Base-by-base conservation (phyloP, 1,284 basidiomycete genomes). In the Leucocoprinus gongylophorus region DNA sequence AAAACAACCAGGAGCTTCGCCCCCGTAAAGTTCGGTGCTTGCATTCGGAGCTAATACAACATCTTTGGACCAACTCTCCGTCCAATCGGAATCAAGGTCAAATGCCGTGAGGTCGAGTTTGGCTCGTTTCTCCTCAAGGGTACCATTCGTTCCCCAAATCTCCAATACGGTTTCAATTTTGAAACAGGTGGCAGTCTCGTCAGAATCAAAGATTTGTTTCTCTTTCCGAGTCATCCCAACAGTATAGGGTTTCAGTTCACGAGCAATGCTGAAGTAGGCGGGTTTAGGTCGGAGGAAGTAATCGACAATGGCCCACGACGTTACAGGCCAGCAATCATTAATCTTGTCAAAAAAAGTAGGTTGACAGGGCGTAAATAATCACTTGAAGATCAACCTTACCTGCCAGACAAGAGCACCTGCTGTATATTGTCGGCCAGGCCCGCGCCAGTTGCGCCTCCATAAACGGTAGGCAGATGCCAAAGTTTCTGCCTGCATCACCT, bases 81-180 rank as follows among this genome's bases (percentile, higher is more conserved):
- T 75, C 79, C 81, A 83, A 46, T 78, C 70, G 26, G 83, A 74
- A 48, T 78, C 64, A 43, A 89, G 66, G 62, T 92, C 85, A 63
- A 86, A 91, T 5, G 78, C 75, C 23, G 76, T 76, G 42, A 94
- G 75, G 57, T 86, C 81, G 54, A 94, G 71, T 15, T 65, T 79
- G 30, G 70, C 82, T 15, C 68, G 67, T 63, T 83, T 83, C 58
- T 76, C 71, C 21, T 65, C 50, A 12, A 90, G 70, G 6, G 81
- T 83, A 59, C 81, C 83, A 69, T 91, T 94, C 50, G 88, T 88
- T 8, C 79, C 90, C 91, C 91, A 94, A 39, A 93, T 75, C 66
- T 91, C 80, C 48, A 92, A 66, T 53, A 75, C 64, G 35, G 76
- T 80, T 54, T 81, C 75, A 61, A 92, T 83, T 26, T 72, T 78